Conservation (phyloP, 805 yeast species). For the Metschnikowia reukaufii region DNA sequence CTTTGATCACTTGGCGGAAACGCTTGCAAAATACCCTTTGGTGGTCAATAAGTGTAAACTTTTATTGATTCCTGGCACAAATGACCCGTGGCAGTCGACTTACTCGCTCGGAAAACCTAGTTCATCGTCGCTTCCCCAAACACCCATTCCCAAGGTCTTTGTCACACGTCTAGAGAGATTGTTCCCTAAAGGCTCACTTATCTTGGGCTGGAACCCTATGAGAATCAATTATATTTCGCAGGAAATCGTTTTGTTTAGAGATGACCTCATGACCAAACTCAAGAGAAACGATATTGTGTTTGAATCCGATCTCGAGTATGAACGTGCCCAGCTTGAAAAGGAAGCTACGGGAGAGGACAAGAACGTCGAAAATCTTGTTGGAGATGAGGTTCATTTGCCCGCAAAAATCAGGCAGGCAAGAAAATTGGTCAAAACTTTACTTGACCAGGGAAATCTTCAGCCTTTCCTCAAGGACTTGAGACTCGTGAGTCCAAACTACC, state of each 20-base stretch:
- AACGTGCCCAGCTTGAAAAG: constrained; percentile 22
- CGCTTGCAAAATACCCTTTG: constrained; percentile 59
- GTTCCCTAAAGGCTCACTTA: constrained; percentile 20
- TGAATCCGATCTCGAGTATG: constrained; percentile 37
- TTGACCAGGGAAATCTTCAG: constrained; percentile 85
- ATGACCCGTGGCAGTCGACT: constrained; percentile 90
- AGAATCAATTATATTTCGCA: constrained; percentile 78
- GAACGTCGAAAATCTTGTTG: constrained; percentile 20
- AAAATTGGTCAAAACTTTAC: constrained; percentile 70
- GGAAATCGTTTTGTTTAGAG: constrained; percentile 74
- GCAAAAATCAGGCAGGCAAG: constrained; percentile 58
- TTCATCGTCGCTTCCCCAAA: constrained; percentile 55
- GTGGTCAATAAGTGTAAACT: constrained; percentile 56
- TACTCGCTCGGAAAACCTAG: constrained; percentile 55
- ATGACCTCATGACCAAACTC: constrained; percentile 68
- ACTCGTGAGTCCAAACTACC: constrained; percentile 69
- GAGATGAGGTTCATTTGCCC: constrained; percentile 31
- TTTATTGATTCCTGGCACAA: constrained; percentile 80
- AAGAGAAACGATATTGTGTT: constrained; percentile 67
- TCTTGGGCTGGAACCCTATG: constrained; percentile 71
- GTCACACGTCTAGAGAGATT: constrained; percentile 64
- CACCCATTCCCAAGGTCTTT: constrained; percentile 68
- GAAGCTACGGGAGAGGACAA: constrained; percentile 25
- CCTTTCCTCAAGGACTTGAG: constrained; percentile 67
- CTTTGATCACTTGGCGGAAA: constrained; percentile 72